Base-by-base conservation (phyloP, 768 basidiomycete genomes). In the Leccinum ochraceum region DNA sequence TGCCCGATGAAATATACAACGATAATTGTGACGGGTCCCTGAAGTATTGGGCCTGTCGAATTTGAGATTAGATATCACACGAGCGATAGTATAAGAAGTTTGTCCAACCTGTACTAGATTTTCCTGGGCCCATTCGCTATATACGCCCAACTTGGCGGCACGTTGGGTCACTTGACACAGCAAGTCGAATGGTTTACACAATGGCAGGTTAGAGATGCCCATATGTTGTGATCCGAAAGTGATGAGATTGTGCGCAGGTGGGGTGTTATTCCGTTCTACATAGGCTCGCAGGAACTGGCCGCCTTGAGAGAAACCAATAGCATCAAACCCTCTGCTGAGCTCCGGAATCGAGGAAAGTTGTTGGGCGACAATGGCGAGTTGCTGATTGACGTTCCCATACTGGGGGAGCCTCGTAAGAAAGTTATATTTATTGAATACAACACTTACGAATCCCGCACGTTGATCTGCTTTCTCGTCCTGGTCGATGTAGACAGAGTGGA, bases 201-300 rank as follows among this genome's bases (percentile, higher is more conserved):
- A 34, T 0, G 92, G 88, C 17, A 94, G 76, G 68, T 92, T 90
- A 6, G 89, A 86, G 42, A 94, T 79, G 28, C 92, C 92, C 87
- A 92, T 91, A 68, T 94, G 92, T 61, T 92, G 92, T 20, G 90
- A 86, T 50, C 92, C 93, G 69, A 95, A 94, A 0, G 92, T 93
- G 52, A 95, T 84, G 63, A 95, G 83, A 71, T 94, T 95, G 71
- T 87, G 78, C 4, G 94, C 77, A 0, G 86, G 86, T 1, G 91
- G 93, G 3, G 73, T 69, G 69, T 93, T 93, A 71, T 86, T 86
- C 24, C 84, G 78, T 66, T 94, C 89, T 20, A 90, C 83, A 65
- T 92, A 94, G 32, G 87, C 92, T n/a, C 93, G 84, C 39, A 94
- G 80, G 72, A 95, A 94, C 69, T 93, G 93, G 6, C 92, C 92